phyloP scores from a whole-genome alignment of 2,329 filamentous ascomycete genomes.

The Trichophyton equinum region DNA sequence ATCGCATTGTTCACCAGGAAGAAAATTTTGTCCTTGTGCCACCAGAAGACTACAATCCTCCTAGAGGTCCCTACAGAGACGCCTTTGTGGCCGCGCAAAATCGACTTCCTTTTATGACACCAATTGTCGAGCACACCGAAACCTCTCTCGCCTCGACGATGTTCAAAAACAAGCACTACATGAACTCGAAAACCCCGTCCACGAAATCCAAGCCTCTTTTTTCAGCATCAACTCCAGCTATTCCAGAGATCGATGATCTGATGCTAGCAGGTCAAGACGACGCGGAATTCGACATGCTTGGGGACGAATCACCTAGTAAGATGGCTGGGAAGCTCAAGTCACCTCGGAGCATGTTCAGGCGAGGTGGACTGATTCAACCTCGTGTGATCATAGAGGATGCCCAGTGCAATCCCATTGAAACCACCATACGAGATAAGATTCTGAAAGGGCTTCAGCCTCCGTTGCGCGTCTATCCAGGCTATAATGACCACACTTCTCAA shows the following conservation, averaged over 20 bases:
- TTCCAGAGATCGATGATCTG: conserved; percentile 34
- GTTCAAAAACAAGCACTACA: conserved; percentile 44
- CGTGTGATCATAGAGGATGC: conserved; percentile 56
- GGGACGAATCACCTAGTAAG: conserved; percentile 28
- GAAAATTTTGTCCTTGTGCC: conserved; percentile 58
- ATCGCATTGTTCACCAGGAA: background rate
- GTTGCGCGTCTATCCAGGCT: conserved; percentile 62
- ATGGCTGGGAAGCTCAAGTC: conserved; percentile 26
- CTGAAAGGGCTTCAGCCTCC: conserved; percentile 61
- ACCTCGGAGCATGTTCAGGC: conserved; percentile 12
- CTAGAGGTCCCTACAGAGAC: conserved; percentile 68
- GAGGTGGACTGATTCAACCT: background rate
- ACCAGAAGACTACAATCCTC: conserved; percentile 74
- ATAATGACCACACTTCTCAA: conserved; percentile 56
- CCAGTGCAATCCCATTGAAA: conserved; percentile 83
- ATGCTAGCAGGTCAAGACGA: conserved; percentile 42
- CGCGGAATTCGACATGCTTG: conserved; percentile 28
- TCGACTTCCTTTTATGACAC: conserved; percentile 94
- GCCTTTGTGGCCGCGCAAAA: conserved; percentile 71
- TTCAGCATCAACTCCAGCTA: conserved; percentile 18
- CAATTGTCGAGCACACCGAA: conserved; percentile 91
- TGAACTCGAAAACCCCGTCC: conserved; percentile 65
- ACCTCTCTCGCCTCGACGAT: conserved; percentile 59
- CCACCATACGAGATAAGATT: conserved; percentile 60
- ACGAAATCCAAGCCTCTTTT: conserved; percentile 33